Evolutionary conservation across 2,329 filamentous ascomycete genomes (phyloP).

Genomic region (Calonectria multiphialidica): DNA sequence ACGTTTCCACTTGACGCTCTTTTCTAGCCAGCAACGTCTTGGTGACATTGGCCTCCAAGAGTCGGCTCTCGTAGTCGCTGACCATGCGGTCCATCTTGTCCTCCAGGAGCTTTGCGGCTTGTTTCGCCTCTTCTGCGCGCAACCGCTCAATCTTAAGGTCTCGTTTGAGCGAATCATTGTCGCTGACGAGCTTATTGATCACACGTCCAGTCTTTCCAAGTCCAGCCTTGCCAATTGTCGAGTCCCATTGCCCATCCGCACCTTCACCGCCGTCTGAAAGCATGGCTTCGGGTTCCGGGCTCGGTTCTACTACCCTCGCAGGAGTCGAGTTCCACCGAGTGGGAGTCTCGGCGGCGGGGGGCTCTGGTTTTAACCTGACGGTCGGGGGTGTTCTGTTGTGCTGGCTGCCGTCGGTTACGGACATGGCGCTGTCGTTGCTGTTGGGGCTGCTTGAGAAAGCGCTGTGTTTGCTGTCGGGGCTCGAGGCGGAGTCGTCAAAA

Average conservation of each 20-base stretch:
- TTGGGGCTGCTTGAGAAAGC: conserved; percentile 68
- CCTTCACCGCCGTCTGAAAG: conserved; percentile 51
- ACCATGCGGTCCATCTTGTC: conserved; percentile 78
- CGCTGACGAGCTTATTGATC: conserved; percentile 84
- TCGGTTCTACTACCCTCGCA: conserved; percentile 48
- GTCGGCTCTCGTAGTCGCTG: conserved; percentile 76
- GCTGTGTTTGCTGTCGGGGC: conserved; percentile 61
- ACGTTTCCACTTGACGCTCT: conserved; percentile 79
- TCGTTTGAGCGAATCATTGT: conserved; percentile 82
- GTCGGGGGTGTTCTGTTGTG: conserved; percentile 49
- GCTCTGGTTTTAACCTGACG: conserved; percentile 52
- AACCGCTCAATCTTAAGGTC: conserved; percentile 77
- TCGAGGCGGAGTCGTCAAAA: conserved; percentile 63
- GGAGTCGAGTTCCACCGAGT: conserved; percentile 48
- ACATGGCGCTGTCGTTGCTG: conserved; percentile 64
- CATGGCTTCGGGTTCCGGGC: conserved; percentile 41
- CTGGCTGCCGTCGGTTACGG: conserved; percentile 52
- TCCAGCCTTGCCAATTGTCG: conserved; percentile 76
- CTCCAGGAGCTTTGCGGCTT: conserved; percentile 75
- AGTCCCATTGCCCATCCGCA: conserved; percentile 66
- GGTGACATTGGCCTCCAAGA: conserved; percentile 78
- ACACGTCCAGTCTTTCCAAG: conserved; percentile 82
- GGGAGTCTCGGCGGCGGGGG: conserved; percentile 38
- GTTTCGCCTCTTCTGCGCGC: conserved; percentile 77
- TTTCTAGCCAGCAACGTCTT: conserved; percentile 78